Percentiles rank a stretch among this genome's conserved stretches.
Conservation (phyloP, 2,329 filamentous ascomycete genomes). For the Trichoderma sp. region DNA sequence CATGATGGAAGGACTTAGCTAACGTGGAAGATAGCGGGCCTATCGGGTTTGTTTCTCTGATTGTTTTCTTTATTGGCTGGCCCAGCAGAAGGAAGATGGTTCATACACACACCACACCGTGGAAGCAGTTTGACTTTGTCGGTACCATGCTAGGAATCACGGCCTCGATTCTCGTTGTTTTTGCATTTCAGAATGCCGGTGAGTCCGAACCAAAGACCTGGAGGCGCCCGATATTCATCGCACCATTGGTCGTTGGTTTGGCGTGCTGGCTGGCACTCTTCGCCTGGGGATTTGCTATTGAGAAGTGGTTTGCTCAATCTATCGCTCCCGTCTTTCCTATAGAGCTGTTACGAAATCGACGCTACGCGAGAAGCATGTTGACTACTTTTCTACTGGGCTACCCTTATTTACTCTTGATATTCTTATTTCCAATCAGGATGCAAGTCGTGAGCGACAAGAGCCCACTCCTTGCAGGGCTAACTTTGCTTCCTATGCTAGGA, state of each 20-base stretch:
- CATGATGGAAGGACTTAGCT: neutral
- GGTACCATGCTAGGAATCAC: constrained; percentile 53
- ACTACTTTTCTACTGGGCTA: constrained; percentile 51
- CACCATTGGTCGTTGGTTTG: constrained; percentile 31
- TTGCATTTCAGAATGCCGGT: constrained; percentile 54
- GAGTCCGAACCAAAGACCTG: constrained; percentile 38
- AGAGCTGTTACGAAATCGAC: constrained; percentile 45
- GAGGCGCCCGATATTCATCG: constrained; percentile 38
- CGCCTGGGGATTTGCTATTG: constrained; percentile 30
- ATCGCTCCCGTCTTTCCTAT: constrained; percentile 46
- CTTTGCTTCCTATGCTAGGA: constrained; percentile 54
- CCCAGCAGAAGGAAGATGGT: constrained; percentile 43
- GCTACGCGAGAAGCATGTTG: constrained; percentile 42
- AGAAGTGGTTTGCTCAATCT: constrained; percentile 28
- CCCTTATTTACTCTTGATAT: constrained; percentile 48
- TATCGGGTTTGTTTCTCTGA: constrained; percentile 45
- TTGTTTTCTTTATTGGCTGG: constrained; percentile 50
- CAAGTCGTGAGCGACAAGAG: constrained; percentile 50
- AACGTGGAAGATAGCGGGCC: constrained; percentile 42
- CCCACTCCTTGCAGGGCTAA: constrained; percentile 46
- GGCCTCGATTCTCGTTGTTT: constrained; percentile 54
- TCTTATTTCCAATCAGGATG: constrained; percentile 47
- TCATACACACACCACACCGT: constrained; percentile 38
- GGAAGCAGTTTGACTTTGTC: constrained; percentile 51
- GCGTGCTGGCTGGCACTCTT: constrained; percentile 30